Conservation (phyloP, 2,329 filamentous ascomycete species). For the Chaetomium strumarium region DNA sequence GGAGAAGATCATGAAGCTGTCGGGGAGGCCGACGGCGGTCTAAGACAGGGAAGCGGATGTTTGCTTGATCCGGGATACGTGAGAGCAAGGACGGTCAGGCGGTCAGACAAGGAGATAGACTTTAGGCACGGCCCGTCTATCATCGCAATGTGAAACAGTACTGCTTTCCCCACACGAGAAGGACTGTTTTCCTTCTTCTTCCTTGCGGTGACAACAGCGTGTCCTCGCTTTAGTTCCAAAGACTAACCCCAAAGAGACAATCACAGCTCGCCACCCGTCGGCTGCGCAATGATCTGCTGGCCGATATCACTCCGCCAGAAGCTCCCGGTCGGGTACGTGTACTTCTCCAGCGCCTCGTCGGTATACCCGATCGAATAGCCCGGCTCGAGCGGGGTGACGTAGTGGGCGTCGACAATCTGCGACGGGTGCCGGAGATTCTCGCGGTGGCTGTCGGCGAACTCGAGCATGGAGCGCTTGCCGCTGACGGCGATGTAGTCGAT, state of each 20-base stretch:
- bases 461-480: slow-evolving; percentile 73
- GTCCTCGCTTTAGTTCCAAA: no score
- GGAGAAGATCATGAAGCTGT: background rate
- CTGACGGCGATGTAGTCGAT: slow-evolving; percentile 88
- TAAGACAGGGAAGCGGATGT: background rate
- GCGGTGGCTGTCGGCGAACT: slow-evolving; percentile 90
- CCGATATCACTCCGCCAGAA: slow-evolving; percentile 7
- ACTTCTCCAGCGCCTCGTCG: slow-evolving; percentile 8
- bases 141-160: no score
- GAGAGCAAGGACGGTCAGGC: background rate
- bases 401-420: slow-evolving; percentile 77
- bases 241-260: background rate
- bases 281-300: slow-evolving; percentile 7
- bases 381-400: slow-evolving; percentile 74
- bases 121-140: no score
- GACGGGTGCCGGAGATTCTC: slow-evolving; percentile 85
- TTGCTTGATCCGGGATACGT: background rate
- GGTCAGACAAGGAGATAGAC: no score
- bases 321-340: slow-evolving; percentile 6
- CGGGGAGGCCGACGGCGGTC: background rate
- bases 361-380: slow-evolving; percentile 50
- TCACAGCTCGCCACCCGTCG: slow-evolving; percentile 7
- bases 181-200: no score
- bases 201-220: no score
- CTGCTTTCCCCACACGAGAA: no score